Base-by-base conservation (phyloP, 495 filamentous ascomycete species). In the Aspergillus campestris region DNA sequence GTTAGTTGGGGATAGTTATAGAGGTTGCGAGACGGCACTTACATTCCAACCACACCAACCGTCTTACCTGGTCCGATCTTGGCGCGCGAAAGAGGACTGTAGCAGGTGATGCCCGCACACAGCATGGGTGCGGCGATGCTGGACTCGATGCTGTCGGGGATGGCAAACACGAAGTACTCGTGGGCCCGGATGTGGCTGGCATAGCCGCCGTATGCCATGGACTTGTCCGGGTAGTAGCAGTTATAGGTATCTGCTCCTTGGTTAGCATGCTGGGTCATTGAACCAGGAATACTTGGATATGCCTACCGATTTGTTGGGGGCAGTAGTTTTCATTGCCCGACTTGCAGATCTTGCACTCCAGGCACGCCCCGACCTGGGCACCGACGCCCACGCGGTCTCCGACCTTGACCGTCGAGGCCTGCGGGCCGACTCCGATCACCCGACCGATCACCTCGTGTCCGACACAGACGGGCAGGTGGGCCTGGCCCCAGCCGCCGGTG, bases 71-170 rank as follows among this genome's bases (percentile, higher is more conserved):
- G 82, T 0, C 83, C 82, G 35, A 70, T 70, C n/a, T 82, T 83
- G 57, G 86, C 80, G 24, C 84, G 79, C 33, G 85, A 80, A 2
- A 95, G 71, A 0, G 88, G 88, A 31, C 78, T 82, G 66, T 82
- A 94, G 28, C 79, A 80, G 1, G 90, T 95, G 29, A 94, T 64
- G 36, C 89, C 89, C 31, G 87, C 89, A 60, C 89, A 95, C 55
- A 94, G 73, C 87, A 94, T 94, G 1, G 87, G 89, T 10, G 89
- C 89, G 1, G 83, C 87, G 29, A 79, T 57, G 34, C 72, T 72
- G 52, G 70, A 80, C 14, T 79, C 63, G 35, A 94, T 76, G 5
- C 70, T 74, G 12, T 86, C 82, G 12, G 90, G 89, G 48, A 95
- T 91, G 18, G 81, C 82, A 69, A 90, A 91, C 4, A 58, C 51